Evolutionary conservation across 2,329 filamentous ascomycete species (phyloP).

Genomic region (Magnaporthiopsis poae): DNA sequence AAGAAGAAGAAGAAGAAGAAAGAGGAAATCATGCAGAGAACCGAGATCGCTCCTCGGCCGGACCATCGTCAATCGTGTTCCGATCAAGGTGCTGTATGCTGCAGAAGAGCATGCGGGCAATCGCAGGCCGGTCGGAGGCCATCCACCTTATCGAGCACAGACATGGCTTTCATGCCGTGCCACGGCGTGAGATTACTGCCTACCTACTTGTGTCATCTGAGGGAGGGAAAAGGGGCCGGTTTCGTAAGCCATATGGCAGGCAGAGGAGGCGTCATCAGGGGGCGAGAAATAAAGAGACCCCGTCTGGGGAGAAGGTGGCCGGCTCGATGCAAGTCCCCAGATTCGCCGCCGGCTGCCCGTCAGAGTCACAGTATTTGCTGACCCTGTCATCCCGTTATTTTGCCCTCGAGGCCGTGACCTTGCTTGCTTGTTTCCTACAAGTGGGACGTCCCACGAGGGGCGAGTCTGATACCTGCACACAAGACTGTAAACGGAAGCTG

Average conservation of each 20-base stretch:
- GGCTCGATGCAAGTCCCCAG: not conserved
- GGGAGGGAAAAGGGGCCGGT: not conserved
- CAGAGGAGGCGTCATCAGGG: not conserved
- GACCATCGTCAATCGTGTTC: not conserved
- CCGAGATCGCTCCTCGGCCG: not conserved
- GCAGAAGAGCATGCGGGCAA: not conserved
- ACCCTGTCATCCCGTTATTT: not conserved
- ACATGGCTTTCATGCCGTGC: not conserved
- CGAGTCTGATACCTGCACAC: not conserved
- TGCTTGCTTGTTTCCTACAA: not conserved
- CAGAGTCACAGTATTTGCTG: not conserved
- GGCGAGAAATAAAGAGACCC: not conserved
- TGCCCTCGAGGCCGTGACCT: not conserved
- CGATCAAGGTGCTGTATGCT: not conserved
- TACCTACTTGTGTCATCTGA: not conserved
- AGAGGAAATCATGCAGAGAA: not conserved
- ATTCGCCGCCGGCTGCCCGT: not conserved
- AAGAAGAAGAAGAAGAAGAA: too few species aligned
- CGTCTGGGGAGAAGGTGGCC: not conserved
- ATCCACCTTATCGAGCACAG: not conserved
- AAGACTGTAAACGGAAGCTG: not conserved
- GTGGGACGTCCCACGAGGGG: not conserved
- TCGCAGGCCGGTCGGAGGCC: not conserved
- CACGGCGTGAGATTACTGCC: not conserved
- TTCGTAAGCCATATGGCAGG: not conserved